phyloP scores from a whole-genome alignment of 208 protist species.

The Trypanosoma lewisi region DNA sequence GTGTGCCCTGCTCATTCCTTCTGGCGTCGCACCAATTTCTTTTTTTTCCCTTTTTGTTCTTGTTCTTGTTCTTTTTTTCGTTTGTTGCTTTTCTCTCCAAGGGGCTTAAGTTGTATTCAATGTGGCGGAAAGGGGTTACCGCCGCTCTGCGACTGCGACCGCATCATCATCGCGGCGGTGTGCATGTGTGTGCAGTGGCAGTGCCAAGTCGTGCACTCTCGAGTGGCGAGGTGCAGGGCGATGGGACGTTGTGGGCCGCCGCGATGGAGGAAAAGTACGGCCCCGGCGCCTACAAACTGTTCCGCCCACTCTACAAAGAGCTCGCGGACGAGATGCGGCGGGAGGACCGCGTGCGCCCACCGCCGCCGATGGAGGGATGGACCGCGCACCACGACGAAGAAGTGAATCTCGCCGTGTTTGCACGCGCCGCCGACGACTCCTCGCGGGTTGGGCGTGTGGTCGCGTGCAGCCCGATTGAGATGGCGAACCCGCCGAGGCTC shows the following conservation, averaged over 20 bases:
- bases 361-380: slow-evolving; percentile 63
- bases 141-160: background rate
- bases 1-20: background rate
- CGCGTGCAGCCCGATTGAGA: slow-evolving; percentile 54
- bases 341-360: slow-evolving; percentile 67
- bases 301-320: slow-evolving; percentile 79
- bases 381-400: slow-evolving; percentile 33
- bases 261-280: slow-evolving; percentile 63
- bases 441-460: slow-evolving; percentile 41
- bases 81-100: background rate
- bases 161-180: background rate
- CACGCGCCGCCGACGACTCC: slow-evolving; percentile 35
- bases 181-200: slow-evolving; percentile 4
- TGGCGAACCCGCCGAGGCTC: slow-evolving; percentile 57
- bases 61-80: slow-evolving; percentile 2
- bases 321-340: slow-evolving; percentile 76
- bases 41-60: background rate
- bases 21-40: background rate
- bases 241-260: slow-evolving; percentile 32
- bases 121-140: slow-evolving; percentile 7
- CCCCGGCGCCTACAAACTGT: slow-evolving; percentile 65
- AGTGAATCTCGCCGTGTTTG: slow-evolving; percentile 55
- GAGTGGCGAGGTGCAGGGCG: slow-evolving; percentile 24
- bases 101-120: background rate
- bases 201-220: slow-evolving; percentile 21